phyloP scores from a whole-genome alignment of 1,284 basidiomycete species.

The Microbotryomycetes sp. region DNA sequence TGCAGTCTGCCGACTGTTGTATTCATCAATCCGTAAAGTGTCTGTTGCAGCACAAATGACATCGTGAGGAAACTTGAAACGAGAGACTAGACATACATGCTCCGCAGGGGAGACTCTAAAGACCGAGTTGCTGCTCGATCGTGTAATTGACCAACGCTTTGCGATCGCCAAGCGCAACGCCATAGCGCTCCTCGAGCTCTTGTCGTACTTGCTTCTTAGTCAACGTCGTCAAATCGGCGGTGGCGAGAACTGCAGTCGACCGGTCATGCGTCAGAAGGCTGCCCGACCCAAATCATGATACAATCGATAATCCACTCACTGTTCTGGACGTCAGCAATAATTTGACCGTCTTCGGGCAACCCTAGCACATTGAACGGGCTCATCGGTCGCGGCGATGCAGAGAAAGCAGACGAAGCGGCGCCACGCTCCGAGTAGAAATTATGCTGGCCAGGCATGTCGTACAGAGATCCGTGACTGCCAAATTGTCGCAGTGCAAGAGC shows the following conservation, averaged over 20 bases:
- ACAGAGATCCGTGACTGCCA: neutral
- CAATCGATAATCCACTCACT: constrained; percentile 7
- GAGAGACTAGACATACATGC: too few species aligned
- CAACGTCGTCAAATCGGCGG: constrained; percentile 74
- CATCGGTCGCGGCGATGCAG: neutral
- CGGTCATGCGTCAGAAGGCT: neutral
- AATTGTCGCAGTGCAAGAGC: neutral
- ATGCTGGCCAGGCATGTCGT: constrained; percentile 3
- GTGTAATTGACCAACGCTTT: constrained; percentile 33
- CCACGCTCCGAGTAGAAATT: constrained; percentile 1
- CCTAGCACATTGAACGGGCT: neutral
- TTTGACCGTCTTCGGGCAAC: constrained; percentile 7
- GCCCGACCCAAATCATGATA: neutral
- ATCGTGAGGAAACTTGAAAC: too few species aligned
- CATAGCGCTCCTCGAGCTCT: constrained; percentile 47
- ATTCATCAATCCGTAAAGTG: too few species aligned
- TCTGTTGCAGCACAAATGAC: too few species aligned
- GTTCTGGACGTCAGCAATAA: constrained; percentile 29
- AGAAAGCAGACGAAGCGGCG: constrained; percentile 10
- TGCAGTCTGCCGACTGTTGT: too few species aligned
- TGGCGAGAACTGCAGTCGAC: constrained; percentile 58
- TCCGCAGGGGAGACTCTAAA: neutral
- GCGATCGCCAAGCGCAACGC: constrained; percentile 19
- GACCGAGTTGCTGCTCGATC: constrained; percentile 25
- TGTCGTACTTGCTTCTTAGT: constrained; percentile 82